These are phyloP conservation scores for Pelargonium cotyledonis DNA, from an alignment of 441 rosid genomes.

Conservation along the genomic window DNA sequence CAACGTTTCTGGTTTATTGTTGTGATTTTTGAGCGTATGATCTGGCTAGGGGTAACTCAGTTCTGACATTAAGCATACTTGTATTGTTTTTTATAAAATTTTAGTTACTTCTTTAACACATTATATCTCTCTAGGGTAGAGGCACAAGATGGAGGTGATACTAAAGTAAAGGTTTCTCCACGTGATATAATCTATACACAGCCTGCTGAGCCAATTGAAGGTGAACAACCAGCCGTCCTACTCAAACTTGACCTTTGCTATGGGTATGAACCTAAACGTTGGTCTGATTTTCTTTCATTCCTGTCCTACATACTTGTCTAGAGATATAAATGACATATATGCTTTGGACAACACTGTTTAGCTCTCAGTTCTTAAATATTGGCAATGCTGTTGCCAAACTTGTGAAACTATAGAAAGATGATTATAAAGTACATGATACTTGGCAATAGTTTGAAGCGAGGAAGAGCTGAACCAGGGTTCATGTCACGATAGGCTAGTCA, in stretches of 20 bases:
- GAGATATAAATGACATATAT: conserved; percentile 1
- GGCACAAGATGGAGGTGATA: conserved; percentile 96
- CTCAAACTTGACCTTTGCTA: conserved; percentile 93
- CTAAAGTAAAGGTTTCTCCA: conserved; percentile 86
- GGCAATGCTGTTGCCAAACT: conserved; percentile 4
- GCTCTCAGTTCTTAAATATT: background rate
- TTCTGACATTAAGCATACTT: background rate
- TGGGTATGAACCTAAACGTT: conserved; percentile 47
- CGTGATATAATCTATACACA: conserved; percentile 81
- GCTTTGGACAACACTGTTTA: conserved; percentile 6
- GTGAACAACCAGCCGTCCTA: conserved; percentile 65
- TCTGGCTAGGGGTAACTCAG: background rate
- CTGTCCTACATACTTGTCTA: conserved; percentile 17
- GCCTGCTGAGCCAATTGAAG: conserved; percentile 60
- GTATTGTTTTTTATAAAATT: conserved; percentile 13
- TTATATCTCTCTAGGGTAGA: conserved; percentile 62
- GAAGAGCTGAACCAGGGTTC: background rate
- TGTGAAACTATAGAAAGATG: background rate
- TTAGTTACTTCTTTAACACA: conserved; percentile 19
- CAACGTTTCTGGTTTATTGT: background rate
- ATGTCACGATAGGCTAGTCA: background rate
- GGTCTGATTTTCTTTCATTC: conserved; percentile 6
- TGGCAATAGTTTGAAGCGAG: background rate
- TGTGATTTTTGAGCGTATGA: background rate
- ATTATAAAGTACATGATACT: background rate